Base-by-base conservation (phyloP, 2,329 filamentous ascomycete species). In the Chrysosporium queenslandicum region DNA sequence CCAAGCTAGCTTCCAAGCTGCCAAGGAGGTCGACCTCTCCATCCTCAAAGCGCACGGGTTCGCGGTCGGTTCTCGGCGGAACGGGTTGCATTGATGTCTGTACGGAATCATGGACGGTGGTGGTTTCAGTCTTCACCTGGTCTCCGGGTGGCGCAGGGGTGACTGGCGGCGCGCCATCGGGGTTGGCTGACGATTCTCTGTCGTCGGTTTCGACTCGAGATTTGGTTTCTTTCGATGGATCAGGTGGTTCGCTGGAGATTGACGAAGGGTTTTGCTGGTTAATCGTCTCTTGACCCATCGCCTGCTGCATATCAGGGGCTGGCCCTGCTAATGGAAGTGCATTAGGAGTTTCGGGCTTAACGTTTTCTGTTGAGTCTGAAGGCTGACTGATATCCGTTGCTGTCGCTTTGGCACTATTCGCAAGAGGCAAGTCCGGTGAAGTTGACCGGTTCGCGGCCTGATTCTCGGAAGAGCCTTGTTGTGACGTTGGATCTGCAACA, bases 21-120 rank as follows among this genome's bases (percentile, higher is more conserved):
- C 71, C 73, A 25, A 76, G 60, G 29, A 77, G 58, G 62, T 77
- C 73, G 27, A 70, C 60, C 50, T 73, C 71, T 6, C 63, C 65
- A 34, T 69, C 68, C 16, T 68, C 63, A 30, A 58, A 57, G 42
- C 16, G 60, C 45, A 49, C 40, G 29, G 18, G 37, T 12, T 34
- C 48, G 4, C 27, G 16, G 11, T 39, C 14, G 2, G 36, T 18
- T n/a, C 4, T 29, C 27, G 51, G 29, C 14, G 36, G 9, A 45
- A 25, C 21, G 14, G 39, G 18, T 23, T 11, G 5, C 8, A 14
- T 18, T 27, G 49, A 29, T 36, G 39, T 32, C 27, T 18, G 23
- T 30, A 25, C 9, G 16, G 36, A 37, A 11, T 46, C 39, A 16
- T 47, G 16, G 7, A 25, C 9, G 18, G 34, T 12, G 18, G 21